phyloP scores from a whole-genome alignment of 2,329 filamentous ascomycete species.

The Purpureocillium lavendulum region DNA sequence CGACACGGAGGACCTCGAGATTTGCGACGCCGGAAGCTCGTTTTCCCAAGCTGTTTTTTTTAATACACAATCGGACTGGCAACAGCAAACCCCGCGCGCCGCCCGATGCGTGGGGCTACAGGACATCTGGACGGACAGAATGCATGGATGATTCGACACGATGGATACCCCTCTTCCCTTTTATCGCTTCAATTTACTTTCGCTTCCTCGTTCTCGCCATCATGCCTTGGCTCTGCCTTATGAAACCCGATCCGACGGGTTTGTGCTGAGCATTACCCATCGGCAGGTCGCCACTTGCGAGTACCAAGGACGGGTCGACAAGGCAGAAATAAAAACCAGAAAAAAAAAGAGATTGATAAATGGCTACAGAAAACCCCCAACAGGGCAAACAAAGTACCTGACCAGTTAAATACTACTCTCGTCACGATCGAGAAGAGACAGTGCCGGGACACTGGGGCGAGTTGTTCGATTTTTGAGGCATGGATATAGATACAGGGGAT shows the following conservation, averaged over 20 bases:
- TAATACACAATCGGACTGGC: slow-evolving; percentile 30
- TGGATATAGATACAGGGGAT: slow-evolving; percentile 30
- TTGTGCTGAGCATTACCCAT: not conserved
- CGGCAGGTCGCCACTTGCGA: no score
- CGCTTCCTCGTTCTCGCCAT: slow-evolving; percentile 7
- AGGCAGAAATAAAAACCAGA: slow-evolving; percentile 2
- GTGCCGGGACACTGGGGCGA: slow-evolving; percentile 12
- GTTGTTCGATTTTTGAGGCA: slow-evolving; percentile 13
- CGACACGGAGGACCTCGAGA: no score
- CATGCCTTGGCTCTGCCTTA: not conserved
- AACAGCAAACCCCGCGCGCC: slow-evolving; percentile 21
- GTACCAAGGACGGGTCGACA: not conserved
- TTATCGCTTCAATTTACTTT: slow-evolving; percentile 15
- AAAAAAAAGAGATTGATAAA: slow-evolving; percentile 9
- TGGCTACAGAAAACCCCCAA: slow-evolving; percentile 1
- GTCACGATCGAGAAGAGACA: slow-evolving; percentile 15
- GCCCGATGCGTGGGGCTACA: slow-evolving; percentile 6
- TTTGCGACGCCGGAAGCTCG: no score
- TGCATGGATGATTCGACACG: slow-evolving; percentile 35
- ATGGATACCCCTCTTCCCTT: slow-evolving; percentile 33
- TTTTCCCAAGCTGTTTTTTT: slow-evolving; percentile 9
- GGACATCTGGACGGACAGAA: slow-evolving; percentile 29
- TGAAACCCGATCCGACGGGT: not conserved
- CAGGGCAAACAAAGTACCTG: no score
- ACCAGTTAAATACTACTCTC: slow-evolving; percentile 7